These are phyloP conservation scores for Fusarium floridanum DNA, from an alignment of 2,329 filamentous ascomycete species.

Conservation along the genomic window DNA sequence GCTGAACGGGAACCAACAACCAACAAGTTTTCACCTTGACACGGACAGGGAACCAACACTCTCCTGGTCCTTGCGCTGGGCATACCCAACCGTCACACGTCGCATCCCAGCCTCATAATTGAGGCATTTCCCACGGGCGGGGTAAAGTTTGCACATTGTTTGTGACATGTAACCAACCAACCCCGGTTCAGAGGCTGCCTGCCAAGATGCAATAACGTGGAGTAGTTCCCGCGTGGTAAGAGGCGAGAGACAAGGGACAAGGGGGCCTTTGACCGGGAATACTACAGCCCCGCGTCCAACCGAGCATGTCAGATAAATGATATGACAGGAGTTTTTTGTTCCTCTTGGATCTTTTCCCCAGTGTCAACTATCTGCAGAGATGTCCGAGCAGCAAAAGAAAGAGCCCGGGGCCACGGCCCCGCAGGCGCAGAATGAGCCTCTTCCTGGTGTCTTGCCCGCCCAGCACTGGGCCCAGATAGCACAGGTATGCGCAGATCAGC, in stretches of 20 bases:
- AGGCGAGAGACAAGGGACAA: background rate
- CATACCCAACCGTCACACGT: background rate
- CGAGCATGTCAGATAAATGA: background rate
- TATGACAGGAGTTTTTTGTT: background rate
- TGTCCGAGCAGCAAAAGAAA: background rate
- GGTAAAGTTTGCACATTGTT: background rate
- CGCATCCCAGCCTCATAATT: background rate
- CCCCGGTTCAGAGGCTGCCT: background rate
- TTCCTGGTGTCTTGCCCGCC: background rate
- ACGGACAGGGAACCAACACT: background rate
- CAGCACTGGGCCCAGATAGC: constrained; percentile 9
- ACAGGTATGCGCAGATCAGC: background rate
- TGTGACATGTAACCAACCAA: background rate
- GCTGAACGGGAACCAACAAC: background rate
- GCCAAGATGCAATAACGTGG: constrained; percentile 2
- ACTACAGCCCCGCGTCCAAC: background rate
- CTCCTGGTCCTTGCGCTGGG: background rate
- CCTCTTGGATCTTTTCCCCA: background rate
- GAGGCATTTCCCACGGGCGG: constrained; percentile 1
- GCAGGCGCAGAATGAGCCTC: background rate
- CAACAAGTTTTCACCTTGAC: background rate
- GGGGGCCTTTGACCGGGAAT: background rate
- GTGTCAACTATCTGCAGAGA: background rate
- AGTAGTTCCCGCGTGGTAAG: background rate
- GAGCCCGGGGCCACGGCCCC: background rate